Evolutionary conservation across 768 basidiomycete species (phyloP), one percentile per base, ranked within the genome.

Genomic region (Boletus tylopilopsis): DNA sequence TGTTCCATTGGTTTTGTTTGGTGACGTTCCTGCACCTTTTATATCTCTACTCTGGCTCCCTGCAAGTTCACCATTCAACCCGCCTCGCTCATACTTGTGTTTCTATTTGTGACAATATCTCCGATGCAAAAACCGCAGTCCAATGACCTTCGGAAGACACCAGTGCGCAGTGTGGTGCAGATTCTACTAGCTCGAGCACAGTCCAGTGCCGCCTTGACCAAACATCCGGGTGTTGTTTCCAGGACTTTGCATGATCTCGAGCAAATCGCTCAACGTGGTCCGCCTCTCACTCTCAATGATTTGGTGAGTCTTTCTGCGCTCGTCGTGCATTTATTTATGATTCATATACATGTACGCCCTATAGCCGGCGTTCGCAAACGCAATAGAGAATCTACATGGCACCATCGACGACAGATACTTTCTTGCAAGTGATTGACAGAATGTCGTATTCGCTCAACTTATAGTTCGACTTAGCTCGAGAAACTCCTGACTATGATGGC

Each of bases 401-500:
- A 68, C 69, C 23, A 58, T 75, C 33, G 72, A 89, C 57, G 86
- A 89, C 60, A 77, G 86, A 51, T 63, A 77, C 23, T 64, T 86
- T 54, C 63, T 87, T 63, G 85, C 76, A 61, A 64, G 77, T 70
- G 16, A 44, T 29, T 42, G 18, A 33, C n/a, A 47, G 23, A 18
- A 34, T 15, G 21, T 22, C 30, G 34, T 33, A 24, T 33, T 23
- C 45, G n/a, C 40, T 51, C 5, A 18, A 33, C 59, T 59, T 22
- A 53, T 36, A 4, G 21, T n/a, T 5, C 18, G 15, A 49, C 21
- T 25, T 46, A 86, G 84, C 78, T 89, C 27, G 87, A 90, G 67
- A 77, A 79, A 38, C 50, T 80, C 8, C 62, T 90, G 42, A 68
- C 73, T n/a, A 54, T 80, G 27, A 84, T 89, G 83, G 73, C 87